Evolutionary conservation across 2,329 filamentous ascomycete genomes (phyloP).

Genomic region (Apiospora kogelbergensis): DNA sequence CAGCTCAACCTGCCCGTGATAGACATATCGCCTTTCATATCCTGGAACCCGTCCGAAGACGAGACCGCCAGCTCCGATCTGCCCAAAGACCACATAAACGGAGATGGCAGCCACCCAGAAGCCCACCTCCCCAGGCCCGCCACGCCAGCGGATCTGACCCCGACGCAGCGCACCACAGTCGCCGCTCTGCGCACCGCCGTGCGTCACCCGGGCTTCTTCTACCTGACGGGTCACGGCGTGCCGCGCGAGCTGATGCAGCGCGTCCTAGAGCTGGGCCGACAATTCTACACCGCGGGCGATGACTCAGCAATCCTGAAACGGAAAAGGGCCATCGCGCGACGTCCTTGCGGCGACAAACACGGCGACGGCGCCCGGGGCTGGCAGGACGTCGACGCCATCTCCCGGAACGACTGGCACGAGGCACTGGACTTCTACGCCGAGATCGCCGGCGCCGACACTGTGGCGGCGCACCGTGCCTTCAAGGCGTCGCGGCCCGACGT

Average conservation of each 20-base stretch:
- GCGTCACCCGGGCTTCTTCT: constrained; percentile 8
- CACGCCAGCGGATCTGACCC: background rate
- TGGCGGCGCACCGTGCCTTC: constrained; percentile 4
- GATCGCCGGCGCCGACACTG: background rate
- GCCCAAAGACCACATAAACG: background rate
- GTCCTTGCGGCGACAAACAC: background rate
- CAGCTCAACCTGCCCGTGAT: constrained; percentile 9
- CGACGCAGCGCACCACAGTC: constrained; percentile 1
- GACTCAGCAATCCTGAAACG: background rate
- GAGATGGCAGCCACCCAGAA: background rate
- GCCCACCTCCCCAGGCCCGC: background rate
- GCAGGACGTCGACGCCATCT: constrained; percentile 8
- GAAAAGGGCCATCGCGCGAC: background rate
- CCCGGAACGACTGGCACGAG: constrained; percentile 11
- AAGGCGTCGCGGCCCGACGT: background rate
- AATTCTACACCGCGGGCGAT: background rate
- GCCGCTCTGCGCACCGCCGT: constrained; percentile 6
- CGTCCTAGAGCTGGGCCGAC: background rate
- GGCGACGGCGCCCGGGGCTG: constrained; percentile 12
- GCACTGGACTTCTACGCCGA: constrained; percentile 8
- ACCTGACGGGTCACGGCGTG: constrained; percentile 6
- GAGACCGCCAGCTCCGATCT: background rate
- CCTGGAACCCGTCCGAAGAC: background rate
- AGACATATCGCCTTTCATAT: constrained; percentile 7
- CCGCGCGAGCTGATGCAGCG: constrained; percentile 1